Evolutionary conservation across 495 filamentous ascomycete species (phyloP).

Genomic region (Talaromyces nanjingensis): DNA sequence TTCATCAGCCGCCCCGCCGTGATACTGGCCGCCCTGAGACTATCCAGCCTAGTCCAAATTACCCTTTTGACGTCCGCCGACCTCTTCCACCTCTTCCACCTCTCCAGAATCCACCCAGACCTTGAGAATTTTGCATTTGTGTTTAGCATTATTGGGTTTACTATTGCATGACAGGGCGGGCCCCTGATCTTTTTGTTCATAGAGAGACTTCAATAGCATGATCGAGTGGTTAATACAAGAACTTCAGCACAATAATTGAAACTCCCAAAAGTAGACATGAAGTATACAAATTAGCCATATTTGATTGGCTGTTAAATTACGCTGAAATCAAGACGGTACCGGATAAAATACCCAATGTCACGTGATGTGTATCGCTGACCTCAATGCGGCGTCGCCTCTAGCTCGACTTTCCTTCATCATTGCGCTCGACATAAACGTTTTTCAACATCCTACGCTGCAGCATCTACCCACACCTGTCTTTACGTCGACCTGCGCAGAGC

Average conservation of each 20-base stretch:
- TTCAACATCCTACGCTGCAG: background rate
- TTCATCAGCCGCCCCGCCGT: background rate
- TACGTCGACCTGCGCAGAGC: background rate
- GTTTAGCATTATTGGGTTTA: background rate
- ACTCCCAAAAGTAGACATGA: background rate
- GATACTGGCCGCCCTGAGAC: background rate
- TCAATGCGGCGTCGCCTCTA: background rate
- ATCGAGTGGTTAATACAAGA: background rate
- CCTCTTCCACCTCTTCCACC: background rate
- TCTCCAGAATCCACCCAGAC: conserved; percentile 1
- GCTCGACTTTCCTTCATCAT: background rate
- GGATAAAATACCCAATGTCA: background rate
- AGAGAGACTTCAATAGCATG: background rate
- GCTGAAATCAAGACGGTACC: background rate
- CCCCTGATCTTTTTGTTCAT: background rate
- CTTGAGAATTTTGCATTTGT: background rate
- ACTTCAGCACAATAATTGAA: background rate
- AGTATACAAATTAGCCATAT: background rate
- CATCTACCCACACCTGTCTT: background rate
- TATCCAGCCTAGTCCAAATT: background rate
- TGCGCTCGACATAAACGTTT: background rate
- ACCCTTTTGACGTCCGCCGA: conserved; percentile 1
- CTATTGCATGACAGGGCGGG: background rate
- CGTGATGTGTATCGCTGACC: background rate
- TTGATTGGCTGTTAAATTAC: background rate